Base-by-base conservation (phyloP, 2,329 filamentous ascomycete genomes). In the Orbilia quercus region DNA sequence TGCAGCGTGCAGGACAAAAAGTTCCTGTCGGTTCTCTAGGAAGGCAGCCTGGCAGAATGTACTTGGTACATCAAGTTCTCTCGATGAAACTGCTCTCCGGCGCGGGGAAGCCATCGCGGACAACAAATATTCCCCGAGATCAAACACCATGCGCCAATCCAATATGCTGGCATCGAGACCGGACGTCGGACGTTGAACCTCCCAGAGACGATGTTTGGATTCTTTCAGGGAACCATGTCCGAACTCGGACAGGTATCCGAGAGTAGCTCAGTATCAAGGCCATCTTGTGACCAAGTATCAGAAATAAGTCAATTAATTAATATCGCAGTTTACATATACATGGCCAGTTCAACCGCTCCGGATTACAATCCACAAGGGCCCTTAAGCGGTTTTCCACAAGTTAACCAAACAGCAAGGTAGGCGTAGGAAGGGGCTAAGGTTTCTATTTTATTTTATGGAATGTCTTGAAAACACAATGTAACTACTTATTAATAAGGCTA, bases 61-160 rank as follows among this genome's bases (percentile, higher is more conserved):
- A 57, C 53, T 36, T 7, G 38, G 53, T 57, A 57, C 53, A n/a
- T n/a, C n/a, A 57, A 25, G 53, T 57, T 44, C 11, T 3, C 6
- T 44, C 48, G 7, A 53, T 16, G 14, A 40, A 55, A 42, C 7
- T 4, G 28, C 28, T 31, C 11, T 42, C 38, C 12, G 16, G 16
- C 4, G n/a, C n/a, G 31, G 31, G 36, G 36, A 3, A 40, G 11
- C 36, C 11, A 14, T 40, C 36, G 14, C n/a, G n/a, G 36, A 40
- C 36, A 14, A 40, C 4, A 7, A 4, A 40, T 34, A 40, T 12
- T 16, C n/a, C 36, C 36, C 36, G 36, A 40, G 36, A 34, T 1
- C 25, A 7, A 36, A 14, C 28, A n/a, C 23, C 25, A 36, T 45
- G 42, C 16, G 9, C 16, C n/a, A 2, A 51, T n/a, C n/a, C n/a